Evolutionary conservation across 2,329 filamentous ascomycete genomes (phyloP).

Genomic region (Exophiala viscosa): DNA sequence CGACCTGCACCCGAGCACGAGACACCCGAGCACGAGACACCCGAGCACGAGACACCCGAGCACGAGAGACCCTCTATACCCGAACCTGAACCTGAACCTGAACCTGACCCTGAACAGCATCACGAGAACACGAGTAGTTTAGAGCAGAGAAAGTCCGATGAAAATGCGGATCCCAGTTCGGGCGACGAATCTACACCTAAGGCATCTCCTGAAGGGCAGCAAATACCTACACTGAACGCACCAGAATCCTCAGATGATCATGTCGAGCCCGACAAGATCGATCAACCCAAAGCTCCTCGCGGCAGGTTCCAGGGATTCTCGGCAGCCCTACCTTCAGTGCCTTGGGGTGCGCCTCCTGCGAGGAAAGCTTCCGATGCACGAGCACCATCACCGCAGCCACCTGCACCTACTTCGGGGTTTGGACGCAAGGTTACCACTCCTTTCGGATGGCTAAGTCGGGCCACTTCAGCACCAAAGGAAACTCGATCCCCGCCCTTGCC

Average conservation of each 20-base stretch:
- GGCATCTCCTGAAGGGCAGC: slow-evolving; percentile 8
- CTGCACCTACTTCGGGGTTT: slow-evolving; percentile 35
- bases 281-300: slow-evolving; percentile 45
- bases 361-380: slow-evolving; percentile 28
- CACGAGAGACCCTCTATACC: background rate
- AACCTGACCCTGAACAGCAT: background rate
- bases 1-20: slow-evolving; percentile 2
- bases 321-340: slow-evolving; percentile 66
- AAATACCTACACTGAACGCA: slow-evolving; percentile 9
- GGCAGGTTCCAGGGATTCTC: slow-evolving; percentile 65
- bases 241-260: slow-evolving; percentile 5
- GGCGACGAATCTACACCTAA: slow-evolving; percentile 2
- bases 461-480: slow-evolving; percentile 53
- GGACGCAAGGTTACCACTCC: slow-evolving; percentile 76
- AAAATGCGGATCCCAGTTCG: background rate
- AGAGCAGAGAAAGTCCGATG: slow-evolving; percentile 6
- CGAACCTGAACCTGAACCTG: slow-evolving; percentile 2
- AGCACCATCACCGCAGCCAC: slow-evolving; percentile 33
- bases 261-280: slow-evolving; percentile 30
- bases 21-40: background rate
- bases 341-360: slow-evolving; percentile 57
- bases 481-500: slow-evolving; percentile 56
- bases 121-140: slow-evolving; percentile 7
- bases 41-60: background rate
- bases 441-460: slow-evolving; percentile 54